phyloP scores from a whole-genome alignment of 768 basidiomycete species.

The Mycena olivaceomarginata region DNA sequence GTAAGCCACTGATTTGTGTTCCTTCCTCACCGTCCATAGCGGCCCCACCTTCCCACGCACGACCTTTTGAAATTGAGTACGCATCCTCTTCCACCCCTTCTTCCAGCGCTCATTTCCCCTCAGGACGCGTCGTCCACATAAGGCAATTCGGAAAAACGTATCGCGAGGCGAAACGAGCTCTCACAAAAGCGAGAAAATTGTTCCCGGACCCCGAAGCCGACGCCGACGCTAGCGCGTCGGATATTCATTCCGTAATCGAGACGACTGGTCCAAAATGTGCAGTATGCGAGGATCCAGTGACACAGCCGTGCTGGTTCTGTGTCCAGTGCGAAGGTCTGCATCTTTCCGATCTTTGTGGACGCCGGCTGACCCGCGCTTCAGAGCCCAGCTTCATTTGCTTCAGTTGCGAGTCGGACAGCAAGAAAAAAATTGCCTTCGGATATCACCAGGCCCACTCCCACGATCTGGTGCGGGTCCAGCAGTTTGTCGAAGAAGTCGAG shows the following conservation, averaged over 20 bases:
- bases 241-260: background rate
- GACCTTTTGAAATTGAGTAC: conserved; percentile 38
- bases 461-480: conserved; percentile 43
- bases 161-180: conserved; percentile 37
- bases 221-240: background rate
- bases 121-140: background rate
- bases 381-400: conserved; percentile 43
- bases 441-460: conserved; percentile 39
- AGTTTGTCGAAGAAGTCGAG: conserved; percentile 41
- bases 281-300: conserved; percentile 30
- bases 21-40: conserved; percentile 9
- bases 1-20: background rate
- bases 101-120: no score
- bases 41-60: conserved; percentile 40
- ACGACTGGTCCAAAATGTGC: conserved; percentile 23
- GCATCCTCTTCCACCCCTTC: no score
- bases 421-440: conserved; percentile 40
- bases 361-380: conserved; percentile 8
- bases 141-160: conserved; percentile 41
- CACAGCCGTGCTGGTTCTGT: conserved; percentile 48
- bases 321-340: conserved; percentile 44
- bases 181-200: conserved; percentile 33
- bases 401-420: conserved; percentile 35
- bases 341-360: no score
- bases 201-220: conserved; percentile 7